Conservation (phyloP, 108 stramenopile genomes). For the Chaetoceros tenuissimus region DNA sequence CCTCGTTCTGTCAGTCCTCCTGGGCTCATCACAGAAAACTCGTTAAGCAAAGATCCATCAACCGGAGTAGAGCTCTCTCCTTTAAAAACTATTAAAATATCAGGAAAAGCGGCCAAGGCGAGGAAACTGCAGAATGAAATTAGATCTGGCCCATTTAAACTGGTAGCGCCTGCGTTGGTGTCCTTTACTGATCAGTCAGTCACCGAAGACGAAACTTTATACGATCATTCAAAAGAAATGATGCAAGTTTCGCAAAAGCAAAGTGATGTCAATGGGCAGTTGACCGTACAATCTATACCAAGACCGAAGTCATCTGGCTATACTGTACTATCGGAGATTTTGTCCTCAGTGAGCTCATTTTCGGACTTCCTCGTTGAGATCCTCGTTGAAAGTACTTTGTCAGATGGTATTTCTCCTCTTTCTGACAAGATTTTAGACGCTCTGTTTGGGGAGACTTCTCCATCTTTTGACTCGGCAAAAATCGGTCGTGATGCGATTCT, state of each 20-base stretch:
- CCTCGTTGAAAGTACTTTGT: constrained; percentile 26
- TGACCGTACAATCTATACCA: constrained; percentile 18
- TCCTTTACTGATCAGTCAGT: too few species aligned
- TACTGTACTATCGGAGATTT: constrained; percentile 24
- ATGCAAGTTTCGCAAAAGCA: background rate
- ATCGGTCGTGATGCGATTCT: background rate
- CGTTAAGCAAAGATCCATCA: too few species aligned
- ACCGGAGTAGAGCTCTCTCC: too few species aligned
- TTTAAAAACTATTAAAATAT: too few species aligned
- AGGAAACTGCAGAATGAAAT: too few species aligned
- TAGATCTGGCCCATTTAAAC: too few species aligned
- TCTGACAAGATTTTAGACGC: background rate
- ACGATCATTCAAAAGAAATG: too few species aligned
- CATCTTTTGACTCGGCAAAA: constrained; percentile 7
- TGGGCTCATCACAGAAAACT: too few species aligned
- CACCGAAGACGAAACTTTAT: too few species aligned
- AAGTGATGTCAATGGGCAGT: background rate
- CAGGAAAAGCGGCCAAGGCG: too few species aligned
- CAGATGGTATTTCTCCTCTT: constrained; percentile 4
- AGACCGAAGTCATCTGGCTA: constrained; percentile 44
- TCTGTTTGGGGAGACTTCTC: constrained; percentile 54
- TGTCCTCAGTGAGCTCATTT: constrained; percentile 37
- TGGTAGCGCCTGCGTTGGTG: too few species aligned
- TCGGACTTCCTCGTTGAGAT: constrained; percentile 36
- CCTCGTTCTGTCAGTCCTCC: too few species aligned